A percentile compares a stretch with the other conserved stretches of the same genome.
Conservation (phyloP, 2,329 filamentous ascomycete species). For the Teratosphaeriaceae sp. region DNA sequence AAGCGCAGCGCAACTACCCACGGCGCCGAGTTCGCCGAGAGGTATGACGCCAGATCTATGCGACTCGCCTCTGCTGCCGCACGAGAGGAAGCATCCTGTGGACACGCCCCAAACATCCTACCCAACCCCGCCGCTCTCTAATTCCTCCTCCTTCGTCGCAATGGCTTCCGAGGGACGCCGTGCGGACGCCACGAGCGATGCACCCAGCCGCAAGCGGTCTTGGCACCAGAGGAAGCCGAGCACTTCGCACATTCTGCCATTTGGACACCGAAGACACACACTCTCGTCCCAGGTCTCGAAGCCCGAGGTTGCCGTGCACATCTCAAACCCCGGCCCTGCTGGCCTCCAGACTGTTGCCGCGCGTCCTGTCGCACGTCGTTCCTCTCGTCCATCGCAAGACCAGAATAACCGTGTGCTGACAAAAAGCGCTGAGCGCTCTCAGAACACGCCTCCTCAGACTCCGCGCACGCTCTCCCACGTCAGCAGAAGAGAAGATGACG, state of each 20-base stretch:
- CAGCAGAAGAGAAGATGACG: slow-evolving; percentile 33
- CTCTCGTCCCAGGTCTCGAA: slow-evolving; percentile 53
- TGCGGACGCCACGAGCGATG: slow-evolving; percentile 11
- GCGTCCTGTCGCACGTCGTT: slow-evolving; percentile 42
- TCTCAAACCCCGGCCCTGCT: slow-evolving; percentile 58
- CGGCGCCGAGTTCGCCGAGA: slow-evolving; percentile 30
- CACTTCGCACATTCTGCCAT: slow-evolving; percentile 16
- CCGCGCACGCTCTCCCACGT: slow-evolving; percentile 76
- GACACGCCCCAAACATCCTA: slow-evolving; percentile 21
- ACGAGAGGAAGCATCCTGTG: slow-evolving; percentile 25
- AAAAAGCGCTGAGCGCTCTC: slow-evolving; percentile 61
- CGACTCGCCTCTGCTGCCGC: slow-evolving; percentile 29
- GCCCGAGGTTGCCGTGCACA: slow-evolving; percentile 59
- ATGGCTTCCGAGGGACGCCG: slow-evolving; percentile 22
- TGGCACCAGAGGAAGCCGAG: slow-evolving; percentile 19
- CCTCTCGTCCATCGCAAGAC: slow-evolving; percentile 52
- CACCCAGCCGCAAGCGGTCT: slow-evolving; percentile 20
- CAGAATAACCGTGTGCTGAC: slow-evolving; percentile 69
- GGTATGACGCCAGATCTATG: slow-evolving; percentile 13
- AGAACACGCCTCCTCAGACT: slow-evolving; percentile 89
- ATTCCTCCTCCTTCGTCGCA: slow-evolving; percentile 31
- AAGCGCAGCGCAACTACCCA: slow-evolving; percentile 20
- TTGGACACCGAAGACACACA: slow-evolving; percentile 30
- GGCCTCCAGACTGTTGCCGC: slow-evolving; percentile 49
- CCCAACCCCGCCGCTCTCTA: slow-evolving; percentile 37